Evolutionary conservation across 768 basidiomycete genomes (phyloP).

Genomic region (Rhodotorula toruloides): DNA sequence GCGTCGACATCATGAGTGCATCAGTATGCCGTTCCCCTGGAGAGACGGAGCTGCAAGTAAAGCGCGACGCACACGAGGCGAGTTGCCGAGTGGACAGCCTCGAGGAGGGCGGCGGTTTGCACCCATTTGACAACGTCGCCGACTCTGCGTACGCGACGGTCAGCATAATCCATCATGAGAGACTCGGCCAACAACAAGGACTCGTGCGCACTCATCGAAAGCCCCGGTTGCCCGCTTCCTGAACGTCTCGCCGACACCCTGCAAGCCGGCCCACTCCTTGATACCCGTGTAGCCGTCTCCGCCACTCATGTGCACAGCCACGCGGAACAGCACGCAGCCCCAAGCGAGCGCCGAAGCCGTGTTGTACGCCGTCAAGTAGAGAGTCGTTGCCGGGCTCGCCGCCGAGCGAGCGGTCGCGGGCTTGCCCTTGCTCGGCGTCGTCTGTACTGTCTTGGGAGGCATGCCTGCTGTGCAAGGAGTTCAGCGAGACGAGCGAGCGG

Average conservation of each 20-base stretch:
- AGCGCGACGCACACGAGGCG: conserved; percentile 71
- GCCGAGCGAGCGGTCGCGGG: background rate
- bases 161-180: background rate
- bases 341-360: conserved; percentile 67
- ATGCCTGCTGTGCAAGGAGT: too few species aligned
- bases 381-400: background rate
- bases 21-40: conserved; percentile 44
- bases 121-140: conserved; percentile 57
- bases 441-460: background rate
- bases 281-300: conserved; percentile 44
- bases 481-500: too few species aligned
- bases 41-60: conserved; percentile 71
- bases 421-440: background rate
- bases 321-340: conserved; percentile 60
- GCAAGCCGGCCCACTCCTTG: conserved; percentile 6
- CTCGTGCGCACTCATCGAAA: conserved; percentile 10
- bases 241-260: conserved; percentile 44
- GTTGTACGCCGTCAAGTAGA: conserved; percentile 77
- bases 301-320: conserved; percentile 40
- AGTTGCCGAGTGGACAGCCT: conserved; percentile 71
- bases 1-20: conserved; percentile 39
- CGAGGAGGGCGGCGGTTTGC: conserved; percentile 76
- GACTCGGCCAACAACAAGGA: background rate
- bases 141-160: background rate
- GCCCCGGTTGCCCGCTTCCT: conserved; percentile 22